Evolutionary conservation across 176 grass and related monocot species (phyloP), one percentile per base, ranked within the genome.

Genomic region (Carex myosuroides): DNA sequence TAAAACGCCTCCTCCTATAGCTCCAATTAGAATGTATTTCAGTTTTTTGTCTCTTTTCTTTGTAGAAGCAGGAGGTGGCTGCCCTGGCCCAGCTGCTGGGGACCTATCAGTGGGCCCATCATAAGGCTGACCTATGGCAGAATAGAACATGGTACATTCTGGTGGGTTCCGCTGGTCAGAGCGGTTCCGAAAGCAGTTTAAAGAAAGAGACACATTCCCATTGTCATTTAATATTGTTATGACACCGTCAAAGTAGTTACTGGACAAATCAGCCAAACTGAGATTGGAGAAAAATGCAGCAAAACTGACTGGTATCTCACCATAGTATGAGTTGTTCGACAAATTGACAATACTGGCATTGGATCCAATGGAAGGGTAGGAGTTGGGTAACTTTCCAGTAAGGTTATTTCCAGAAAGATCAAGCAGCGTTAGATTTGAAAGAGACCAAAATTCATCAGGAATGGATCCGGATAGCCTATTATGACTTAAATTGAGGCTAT

Each of bases 1-100:
- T 57, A 93, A 77, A 33, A 91, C 21, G 30, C 78, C 64, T 8
- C 93, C 95, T 6, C 86, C 89, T n/a, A 93, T 89, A 32, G 87
- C 88, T 57, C 89, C 97, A 53, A 96, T 94, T 85, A 99, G 39
- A 70, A 96, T 96, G 78, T 99, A 99, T 80, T 87, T 93, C 81
- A 96, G 76, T 53, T 96, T 90, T 66, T 81, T 85, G 70, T 81
- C 60, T 21, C 64, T 85, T 67, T 81, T 94, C 44, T 88, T 91
- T 18, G 60, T 81, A 0, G 60, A 52, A 10, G 80, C 54, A n/a
- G 53, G 55, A 32, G 82, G 73, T 29, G 79, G 80, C 18, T 63
- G 20, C 0, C 61, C n/a, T 81, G 85, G 76, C n/a, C 13, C 73
- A 71, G 75, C 8, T 79, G 84, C 6, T 81, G 35, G 8, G 88